Evolutionary conservation across 1,284 basidiomycete species (phyloP), one percentile per base, ranked within the genome.

Genomic region (Moesziomyces parantarcticus): DNA sequence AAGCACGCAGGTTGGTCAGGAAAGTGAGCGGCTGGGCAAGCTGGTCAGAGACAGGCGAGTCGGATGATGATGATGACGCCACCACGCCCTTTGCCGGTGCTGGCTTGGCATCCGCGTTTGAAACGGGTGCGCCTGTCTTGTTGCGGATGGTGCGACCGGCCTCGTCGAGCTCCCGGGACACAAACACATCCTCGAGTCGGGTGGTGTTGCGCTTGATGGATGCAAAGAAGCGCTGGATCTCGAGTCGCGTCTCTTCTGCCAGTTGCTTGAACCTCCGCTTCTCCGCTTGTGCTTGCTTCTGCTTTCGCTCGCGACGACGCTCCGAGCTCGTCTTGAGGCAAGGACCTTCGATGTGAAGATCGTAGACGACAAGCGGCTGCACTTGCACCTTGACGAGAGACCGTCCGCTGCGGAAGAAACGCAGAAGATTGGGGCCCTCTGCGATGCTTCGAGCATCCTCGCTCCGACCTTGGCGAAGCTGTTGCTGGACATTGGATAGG

Each of bases 171-270:
- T 78, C 78, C n/a, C 78, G 64, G 16, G 65, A 60, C 23, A 80
- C 71, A 48, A 80, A 73, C 8, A 80, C 22, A 32, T 58, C 61
- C 47, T 80, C 78, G 16, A 77, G 61, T 50, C 51, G 50, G 46
- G 64, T 60, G 32, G 73, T 77, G 39, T 61, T 58, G 46, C 48
- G 40, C 49, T 79, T 79, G 64, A 78, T 56, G 32, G 63, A 69
- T 6, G 74, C 67, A 44, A 76, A 80, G 65, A 80, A 80, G 49
- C 52, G 49, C 56, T 78, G 76, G n/a, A 80, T 66, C 58, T 80
- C 78, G 46, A 80, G 58, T 11, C 78, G 56, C 20, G 76, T 74
- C 34, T 61, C 51, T 9, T 78, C 68, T 2, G 61, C 36, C 13
- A 77, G 22, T 23, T 61, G 50, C 58, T 56, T 59, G 39, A 65